Percentiles rank a stretch among this genome's conserved stretches.
These are phyloP conservation scores for Mycosarcoma maydis DNA, from an alignment of 1,284 basidiomycete genomes.

Conservation along the genomic window DNA sequence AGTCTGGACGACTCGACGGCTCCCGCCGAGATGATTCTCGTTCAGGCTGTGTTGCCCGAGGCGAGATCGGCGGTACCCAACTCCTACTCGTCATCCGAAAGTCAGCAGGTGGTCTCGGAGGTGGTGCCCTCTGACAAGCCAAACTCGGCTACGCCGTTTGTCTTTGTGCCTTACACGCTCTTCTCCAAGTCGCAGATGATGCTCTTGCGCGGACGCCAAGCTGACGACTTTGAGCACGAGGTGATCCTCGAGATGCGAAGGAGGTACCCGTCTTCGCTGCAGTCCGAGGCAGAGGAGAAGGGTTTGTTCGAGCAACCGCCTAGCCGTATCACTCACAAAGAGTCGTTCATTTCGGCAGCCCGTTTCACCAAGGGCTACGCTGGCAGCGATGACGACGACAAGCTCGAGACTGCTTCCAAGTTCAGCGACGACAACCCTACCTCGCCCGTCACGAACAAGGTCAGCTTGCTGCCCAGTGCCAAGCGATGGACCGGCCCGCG, in stretches of 20 bases:
- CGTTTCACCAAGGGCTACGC: constrained; percentile 28
- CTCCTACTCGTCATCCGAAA: constrained; percentile 64
- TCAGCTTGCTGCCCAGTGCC: constrained; percentile 28
- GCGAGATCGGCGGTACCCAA: constrained; percentile 53
- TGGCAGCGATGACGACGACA: constrained; percentile 42
- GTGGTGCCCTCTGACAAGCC: constrained; percentile 66
- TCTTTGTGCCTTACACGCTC: constrained; percentile 70
- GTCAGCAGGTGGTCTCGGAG: constrained; percentile 58
- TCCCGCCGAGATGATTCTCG: constrained; percentile 68
- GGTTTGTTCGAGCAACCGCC: constrained; percentile 11
- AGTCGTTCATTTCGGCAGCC: constrained; percentile 25
- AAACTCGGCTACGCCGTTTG: constrained; percentile 69
- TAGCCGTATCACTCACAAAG: constrained; percentile 20
- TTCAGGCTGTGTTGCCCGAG: constrained; percentile 70
- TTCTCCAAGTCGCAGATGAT: constrained; percentile 70
- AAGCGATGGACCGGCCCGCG: constrained; percentile 31
- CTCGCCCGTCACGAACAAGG: constrained; percentile 34
- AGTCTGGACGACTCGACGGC: constrained; percentile 62
- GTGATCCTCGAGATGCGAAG: constrained; percentile 67
- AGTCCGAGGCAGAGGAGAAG: constrained; percentile 58
- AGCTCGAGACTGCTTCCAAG: constrained; percentile 39
- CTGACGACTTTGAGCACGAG: constrained; percentile 67
- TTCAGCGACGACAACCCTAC: constrained; percentile 37
- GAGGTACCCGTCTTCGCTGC: constrained; percentile 62
- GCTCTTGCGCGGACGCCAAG: constrained; percentile 68